Evolutionary conservation across 2,329 filamentous ascomycete genomes (phyloP).

Genomic region (Simplicillium aogashimaense): DNA sequence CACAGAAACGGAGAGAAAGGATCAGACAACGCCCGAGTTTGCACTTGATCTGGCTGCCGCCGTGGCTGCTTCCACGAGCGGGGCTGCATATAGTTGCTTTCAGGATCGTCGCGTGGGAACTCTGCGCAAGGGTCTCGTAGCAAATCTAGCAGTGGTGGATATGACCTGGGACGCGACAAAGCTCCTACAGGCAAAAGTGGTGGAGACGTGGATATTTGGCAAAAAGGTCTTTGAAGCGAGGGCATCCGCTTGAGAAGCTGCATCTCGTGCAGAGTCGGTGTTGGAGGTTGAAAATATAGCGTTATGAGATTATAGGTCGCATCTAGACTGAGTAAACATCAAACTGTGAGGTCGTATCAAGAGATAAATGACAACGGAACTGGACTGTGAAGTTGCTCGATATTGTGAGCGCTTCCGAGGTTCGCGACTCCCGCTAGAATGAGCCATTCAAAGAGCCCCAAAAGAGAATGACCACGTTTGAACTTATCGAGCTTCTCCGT

Average conservation of each 20-base stretch:
- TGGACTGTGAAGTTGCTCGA: too few relatives aligned
- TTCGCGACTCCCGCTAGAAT: too few relatives aligned
- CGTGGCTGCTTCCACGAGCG: slow-evolving; percentile 36
- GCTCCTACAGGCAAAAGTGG: slow-evolving; percentile 33
- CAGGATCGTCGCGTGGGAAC: slow-evolving; percentile 38
- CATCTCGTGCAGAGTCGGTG: background rate
- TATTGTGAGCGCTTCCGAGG: too few relatives aligned
- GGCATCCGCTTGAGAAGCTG: background rate
- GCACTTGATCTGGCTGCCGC: slow-evolving; percentile 37
- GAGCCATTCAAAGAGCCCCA: too few relatives aligned
- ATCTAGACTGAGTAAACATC: background rate
- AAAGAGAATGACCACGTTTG: too few relatives aligned
- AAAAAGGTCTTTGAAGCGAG: slow-evolving; percentile 17
- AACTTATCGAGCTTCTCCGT: too few relatives aligned
- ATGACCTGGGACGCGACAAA: slow-evolving; percentile 37
- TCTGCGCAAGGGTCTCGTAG: slow-evolving; percentile 37
- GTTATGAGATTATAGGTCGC: background rate
- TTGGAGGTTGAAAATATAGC: background rate
- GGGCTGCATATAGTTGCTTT: slow-evolving; percentile 43
- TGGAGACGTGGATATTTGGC: slow-evolving; percentile 44
- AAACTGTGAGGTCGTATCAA: too few relatives aligned
- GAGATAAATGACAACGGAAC: too few relatives aligned
- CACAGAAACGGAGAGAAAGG: slow-evolving; percentile 26
- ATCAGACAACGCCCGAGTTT: slow-evolving; percentile 37
- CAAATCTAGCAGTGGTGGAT: slow-evolving; percentile 39